Evolutionary conservation across 139 green algal species (phyloP).

Genomic region (Yamagishiella unicocca): DNA sequence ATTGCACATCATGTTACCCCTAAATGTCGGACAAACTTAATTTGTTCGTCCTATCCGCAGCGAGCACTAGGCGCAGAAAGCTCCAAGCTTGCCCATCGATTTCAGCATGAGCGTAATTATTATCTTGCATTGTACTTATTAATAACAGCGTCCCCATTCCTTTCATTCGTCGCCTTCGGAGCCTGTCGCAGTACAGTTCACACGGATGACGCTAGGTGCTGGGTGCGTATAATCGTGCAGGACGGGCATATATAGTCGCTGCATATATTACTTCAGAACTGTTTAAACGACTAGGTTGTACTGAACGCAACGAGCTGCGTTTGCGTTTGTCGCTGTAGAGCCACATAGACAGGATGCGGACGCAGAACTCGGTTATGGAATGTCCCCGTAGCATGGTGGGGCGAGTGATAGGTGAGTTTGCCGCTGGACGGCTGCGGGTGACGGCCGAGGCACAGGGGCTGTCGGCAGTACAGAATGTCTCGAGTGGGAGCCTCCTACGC

Average conservation of each 20-base stretch:
- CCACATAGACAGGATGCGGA: constrained; percentile 12
- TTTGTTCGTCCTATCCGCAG: not conserved
- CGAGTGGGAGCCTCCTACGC: too few relatives aligned
- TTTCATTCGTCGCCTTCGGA: not conserved
- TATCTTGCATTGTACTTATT: too few relatives aligned
- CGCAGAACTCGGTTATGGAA: constrained; percentile 46
- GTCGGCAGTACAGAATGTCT: not conserved
- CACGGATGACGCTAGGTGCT: not conserved
- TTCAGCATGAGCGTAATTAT: too few relatives aligned
- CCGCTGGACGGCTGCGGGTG: not conserved
- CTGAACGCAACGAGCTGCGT: not conserved
- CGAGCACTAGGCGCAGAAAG: too few relatives aligned
- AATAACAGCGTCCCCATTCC: too few relatives aligned
- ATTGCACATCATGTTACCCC: too few relatives aligned
- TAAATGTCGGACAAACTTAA: not conserved
- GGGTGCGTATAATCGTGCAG: too few relatives aligned
- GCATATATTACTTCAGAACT: not conserved
- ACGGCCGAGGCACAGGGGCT: not conserved
- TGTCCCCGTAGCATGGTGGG: constrained; percentile 92
- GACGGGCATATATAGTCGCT: too few relatives aligned
- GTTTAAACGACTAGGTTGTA: not conserved
- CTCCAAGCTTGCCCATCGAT: too few relatives aligned
- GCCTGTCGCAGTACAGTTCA: constrained; percentile 10
- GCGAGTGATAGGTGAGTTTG: constrained; percentile 77
- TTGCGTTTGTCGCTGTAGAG: not conserved